A percentile compares a stretch with the other conserved stretches of the same genome.
Evolutionary conservation across 345 rosid genomes (phyloP).

Genomic region (Cardiospermum halicacabum): DNA sequence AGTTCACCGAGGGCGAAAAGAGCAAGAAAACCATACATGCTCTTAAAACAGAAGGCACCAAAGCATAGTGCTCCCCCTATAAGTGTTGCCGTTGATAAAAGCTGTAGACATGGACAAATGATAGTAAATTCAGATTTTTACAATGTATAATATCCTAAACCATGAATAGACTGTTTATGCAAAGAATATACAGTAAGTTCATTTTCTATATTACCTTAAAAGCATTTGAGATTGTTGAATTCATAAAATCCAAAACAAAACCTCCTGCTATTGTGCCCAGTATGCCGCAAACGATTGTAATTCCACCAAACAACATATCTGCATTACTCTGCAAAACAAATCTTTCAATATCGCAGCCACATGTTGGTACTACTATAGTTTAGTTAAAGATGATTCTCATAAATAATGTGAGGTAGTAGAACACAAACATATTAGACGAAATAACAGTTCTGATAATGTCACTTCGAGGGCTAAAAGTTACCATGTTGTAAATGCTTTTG

Average conservation of each 20-base stretch:
- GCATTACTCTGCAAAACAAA: constrained; percentile 58
- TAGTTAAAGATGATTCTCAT: not conserved
- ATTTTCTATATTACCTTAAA: constrained; percentile 53
- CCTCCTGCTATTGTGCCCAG: constrained; percentile 90
- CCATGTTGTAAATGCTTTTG: constrained; percentile 78
- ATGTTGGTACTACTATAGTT: not conserved
- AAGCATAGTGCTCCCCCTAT: constrained; percentile 79
- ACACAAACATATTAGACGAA: not conserved
- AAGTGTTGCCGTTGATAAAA: constrained; percentile 67
- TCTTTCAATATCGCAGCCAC: constrained; percentile 3
- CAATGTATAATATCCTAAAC: not conserved
- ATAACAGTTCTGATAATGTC: not conserved
- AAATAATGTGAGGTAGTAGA: not conserved
- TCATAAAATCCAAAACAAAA: constrained; percentile 53
- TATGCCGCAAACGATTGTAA: constrained; percentile 75
- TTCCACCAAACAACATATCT: constrained; percentile 87
- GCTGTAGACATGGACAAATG: constrained; percentile 40
- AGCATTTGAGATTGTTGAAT: constrained; percentile 78
- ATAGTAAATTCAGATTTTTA: not conserved
- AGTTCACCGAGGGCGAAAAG: constrained; percentile 82
- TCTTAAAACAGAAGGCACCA: constrained; percentile 73
- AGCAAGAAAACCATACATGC: constrained; percentile 78
- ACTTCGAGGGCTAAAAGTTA: constrained; percentile 21
- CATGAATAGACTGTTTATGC: not conserved
- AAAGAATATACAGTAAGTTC: not conserved